Conservation (phyloP, 257 asterid genomes). For the Echites panduratus region DNA sequence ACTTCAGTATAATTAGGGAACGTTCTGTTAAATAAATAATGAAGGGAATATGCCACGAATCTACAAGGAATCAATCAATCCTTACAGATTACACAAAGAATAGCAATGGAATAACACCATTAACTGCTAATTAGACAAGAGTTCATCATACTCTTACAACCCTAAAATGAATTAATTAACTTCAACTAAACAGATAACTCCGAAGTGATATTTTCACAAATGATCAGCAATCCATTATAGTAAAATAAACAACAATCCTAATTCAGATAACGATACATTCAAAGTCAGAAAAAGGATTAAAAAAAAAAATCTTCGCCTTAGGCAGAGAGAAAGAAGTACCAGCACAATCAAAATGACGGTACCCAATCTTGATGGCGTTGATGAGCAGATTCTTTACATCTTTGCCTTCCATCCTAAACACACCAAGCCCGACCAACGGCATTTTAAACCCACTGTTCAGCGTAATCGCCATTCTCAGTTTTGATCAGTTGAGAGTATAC, state of each 20-base stretch:
- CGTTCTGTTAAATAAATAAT: neutral
- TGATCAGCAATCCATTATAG: neutral
- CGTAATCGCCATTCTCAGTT: slow-evolving; percentile 26
- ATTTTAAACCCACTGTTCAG: slow-evolving; percentile 41
- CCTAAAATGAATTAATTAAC: neutral
- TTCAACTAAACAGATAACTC: neutral
- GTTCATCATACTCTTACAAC: neutral
- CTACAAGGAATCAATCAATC: neutral
- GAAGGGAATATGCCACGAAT: neutral
- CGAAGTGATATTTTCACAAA: neutral
- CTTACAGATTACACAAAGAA: neutral
- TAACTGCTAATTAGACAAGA: neutral
- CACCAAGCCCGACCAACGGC: slow-evolving; percentile 50
- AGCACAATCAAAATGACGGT: slow-evolving; percentile 61
- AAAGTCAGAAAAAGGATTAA: neutral
- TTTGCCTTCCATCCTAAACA: slow-evolving; percentile 55
- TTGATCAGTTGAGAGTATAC: neutral
- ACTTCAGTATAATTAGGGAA: neutral
- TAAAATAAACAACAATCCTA: neutral
- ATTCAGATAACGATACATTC: too few relatives aligned
- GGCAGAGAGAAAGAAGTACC: slow-evolving; percentile 17
- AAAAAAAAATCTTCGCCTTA: too few relatives aligned
- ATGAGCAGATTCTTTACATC: slow-evolving; percentile 38
- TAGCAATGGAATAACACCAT: neutral
- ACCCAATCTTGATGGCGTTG: slow-evolving; percentile 50